These are phyloP conservation scores for Neurospora intermedia DNA, from an alignment of 495 filamentous ascomycete species.

Conservation along the genomic window DNA sequence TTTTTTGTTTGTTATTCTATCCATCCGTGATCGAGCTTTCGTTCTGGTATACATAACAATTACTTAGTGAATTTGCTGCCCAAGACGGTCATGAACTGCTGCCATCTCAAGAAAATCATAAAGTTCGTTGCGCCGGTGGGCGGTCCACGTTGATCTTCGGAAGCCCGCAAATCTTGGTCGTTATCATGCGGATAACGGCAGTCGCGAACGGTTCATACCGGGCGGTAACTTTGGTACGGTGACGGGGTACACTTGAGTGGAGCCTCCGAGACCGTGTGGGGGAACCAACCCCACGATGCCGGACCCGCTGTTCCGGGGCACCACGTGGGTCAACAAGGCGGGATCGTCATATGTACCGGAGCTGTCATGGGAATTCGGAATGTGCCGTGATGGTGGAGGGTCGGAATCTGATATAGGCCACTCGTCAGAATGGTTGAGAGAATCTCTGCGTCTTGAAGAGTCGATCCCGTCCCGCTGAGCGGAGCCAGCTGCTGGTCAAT, in stretches of 20 bases:
- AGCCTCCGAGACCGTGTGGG: neutral
- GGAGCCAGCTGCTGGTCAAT: neutral
- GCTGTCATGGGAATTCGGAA: neutral
- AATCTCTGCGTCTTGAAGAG: neutral
- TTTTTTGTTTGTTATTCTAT: neutral
- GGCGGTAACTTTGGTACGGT: neutral
- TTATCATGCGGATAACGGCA: neutral
- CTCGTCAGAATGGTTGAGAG: neutral
- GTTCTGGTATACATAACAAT: neutral
- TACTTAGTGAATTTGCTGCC: neutral
- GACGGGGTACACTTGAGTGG: neutral
- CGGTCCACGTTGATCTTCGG: neutral
- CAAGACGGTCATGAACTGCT: neutral
- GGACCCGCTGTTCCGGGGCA: neutral
- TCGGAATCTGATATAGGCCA: no score
- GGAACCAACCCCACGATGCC: neutral
- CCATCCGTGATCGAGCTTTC: neutral
- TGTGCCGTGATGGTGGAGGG: neutral
- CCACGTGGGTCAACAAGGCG: neutral
- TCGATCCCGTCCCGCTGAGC: neutral
- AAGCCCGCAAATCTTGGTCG: neutral
- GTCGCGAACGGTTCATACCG: neutral
- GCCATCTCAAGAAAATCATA: neutral
- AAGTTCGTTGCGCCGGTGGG: neutral
- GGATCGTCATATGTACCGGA: neutral